phyloP scores from a whole-genome alignment of 2,329 filamentous ascomycete species.

The Calonectria multiphialidica region DNA sequence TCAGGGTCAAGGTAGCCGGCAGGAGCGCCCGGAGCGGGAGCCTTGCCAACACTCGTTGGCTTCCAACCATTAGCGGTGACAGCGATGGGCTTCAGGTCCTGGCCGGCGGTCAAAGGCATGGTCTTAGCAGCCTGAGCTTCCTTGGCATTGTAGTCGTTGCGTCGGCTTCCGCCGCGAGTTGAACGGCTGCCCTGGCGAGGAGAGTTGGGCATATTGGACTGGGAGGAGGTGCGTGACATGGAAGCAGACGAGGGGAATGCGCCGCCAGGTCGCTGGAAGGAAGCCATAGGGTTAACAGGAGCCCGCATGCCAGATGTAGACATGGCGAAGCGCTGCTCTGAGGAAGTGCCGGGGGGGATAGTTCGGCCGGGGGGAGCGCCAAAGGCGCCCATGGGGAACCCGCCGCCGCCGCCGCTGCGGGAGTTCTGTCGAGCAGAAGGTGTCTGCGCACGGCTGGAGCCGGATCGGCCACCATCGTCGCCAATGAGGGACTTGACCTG shows the following conservation, averaged over 20 bases:
- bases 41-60: constrained; percentile 75
- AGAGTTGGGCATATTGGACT: constrained; percentile 74
- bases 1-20: constrained; percentile 83
- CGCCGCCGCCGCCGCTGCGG: constrained; percentile 61
- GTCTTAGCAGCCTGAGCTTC: constrained; percentile 82
- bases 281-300: constrained; percentile 55
- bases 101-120: constrained; percentile 90
- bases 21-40: constrained; percentile 52
- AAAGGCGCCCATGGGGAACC: constrained; percentile 80
- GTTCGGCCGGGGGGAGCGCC: constrained; percentile 63
- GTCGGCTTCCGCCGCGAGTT: constrained; percentile 69
- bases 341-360: constrained; percentile 82
- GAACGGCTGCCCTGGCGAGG: constrained; percentile 76
- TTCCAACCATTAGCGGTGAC: constrained; percentile 88
- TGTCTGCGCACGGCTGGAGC: constrained; percentile 67
- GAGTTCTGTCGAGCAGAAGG: constrained; percentile 64
- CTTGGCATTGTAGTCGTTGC: constrained; percentile 65
- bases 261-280: constrained; percentile 61
- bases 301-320: constrained; percentile 64
- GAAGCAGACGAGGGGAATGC: constrained; percentile 71
- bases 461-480: constrained; percentile 76
- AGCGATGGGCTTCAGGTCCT: constrained; percentile 84
- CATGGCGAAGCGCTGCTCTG: constrained; percentile 80
- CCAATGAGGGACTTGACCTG: constrained; percentile 91
- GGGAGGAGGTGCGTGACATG: constrained; percentile 76